These are phyloP conservation scores for Leccinum barrowsii DNA, from an alignment of 768 basidiomycete genomes.

Conservation along the genomic window DNA sequence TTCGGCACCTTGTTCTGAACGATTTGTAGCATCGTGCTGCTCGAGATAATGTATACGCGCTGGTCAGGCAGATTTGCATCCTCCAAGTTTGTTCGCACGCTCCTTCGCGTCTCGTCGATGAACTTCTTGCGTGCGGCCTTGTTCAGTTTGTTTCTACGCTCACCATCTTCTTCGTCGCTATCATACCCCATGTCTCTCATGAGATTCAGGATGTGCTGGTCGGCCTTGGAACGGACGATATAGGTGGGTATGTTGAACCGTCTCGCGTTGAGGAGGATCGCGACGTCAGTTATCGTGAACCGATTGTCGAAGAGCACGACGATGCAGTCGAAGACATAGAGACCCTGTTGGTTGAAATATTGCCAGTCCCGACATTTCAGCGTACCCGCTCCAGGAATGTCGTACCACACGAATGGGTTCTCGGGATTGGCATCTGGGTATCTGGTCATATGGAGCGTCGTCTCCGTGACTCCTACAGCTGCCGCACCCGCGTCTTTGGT, in stretches of 20 bases:
- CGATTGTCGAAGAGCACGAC: constrained; percentile 33
- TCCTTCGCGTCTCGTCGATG: constrained; percentile 20
- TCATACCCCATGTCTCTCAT: constrained; percentile 26
- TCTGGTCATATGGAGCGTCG: constrained; percentile 23
- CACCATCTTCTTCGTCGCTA: constrained; percentile 16
- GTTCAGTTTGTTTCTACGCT: constrained; percentile 5
- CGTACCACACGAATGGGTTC: constrained; percentile 31
- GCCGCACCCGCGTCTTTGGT: constrained; percentile 23
- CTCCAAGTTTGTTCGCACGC: constrained; percentile 16
- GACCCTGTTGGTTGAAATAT: constrained; percentile 36
- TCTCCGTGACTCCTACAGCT: constrained; percentile 28
- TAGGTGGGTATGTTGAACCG: constrained; percentile 32
- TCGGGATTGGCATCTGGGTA: constrained; percentile 24
- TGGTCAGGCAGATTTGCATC: constrained; percentile 19
- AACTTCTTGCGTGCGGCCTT: constrained; percentile 18
- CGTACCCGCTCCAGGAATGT: constrained; percentile 36
- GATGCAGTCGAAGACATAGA: constrained; percentile 36
- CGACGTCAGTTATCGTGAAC: constrained; percentile 33
- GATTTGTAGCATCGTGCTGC: neutral
- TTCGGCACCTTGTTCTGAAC: too few relatives aligned
- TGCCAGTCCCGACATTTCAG: constrained; percentile 31
- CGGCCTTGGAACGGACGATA: constrained; percentile 37
- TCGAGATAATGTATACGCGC: constrained; percentile 28
- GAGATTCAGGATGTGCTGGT: constrained; percentile 28
- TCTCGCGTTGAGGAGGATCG: constrained; percentile 30